Base-by-base conservation (phyloP, 306 rosid species). In the Vicia faba region DNA sequence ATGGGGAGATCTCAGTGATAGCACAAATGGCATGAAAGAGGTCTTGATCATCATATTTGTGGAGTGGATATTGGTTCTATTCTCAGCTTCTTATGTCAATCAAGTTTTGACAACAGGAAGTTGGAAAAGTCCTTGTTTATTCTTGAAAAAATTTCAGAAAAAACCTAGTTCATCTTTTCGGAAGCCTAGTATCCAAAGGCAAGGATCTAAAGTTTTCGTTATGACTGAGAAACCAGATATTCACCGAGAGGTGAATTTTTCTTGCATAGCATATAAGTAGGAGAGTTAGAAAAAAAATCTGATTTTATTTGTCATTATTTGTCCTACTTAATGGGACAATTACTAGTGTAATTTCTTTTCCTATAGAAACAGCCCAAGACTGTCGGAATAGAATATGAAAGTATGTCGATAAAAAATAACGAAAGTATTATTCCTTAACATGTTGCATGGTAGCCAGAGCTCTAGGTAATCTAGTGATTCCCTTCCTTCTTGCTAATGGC, bases 141-240 rank as follows among this genome's bases (percentile, higher is more conserved):
- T 81, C 86, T 80, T 86, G 82, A 74, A 78, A 84, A 48, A 70
- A 54, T 78, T 86, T 74, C 74, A 69, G 71, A 92, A 79, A 78
- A 88, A 79, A 35, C 64, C 68, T 9, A 26, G 56, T 13, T 56
- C 84, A 25, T 78, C 92, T 67, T 74, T 81, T 48, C 74, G 81
- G 72, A 79, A 51, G 66, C 84, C 89, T 48, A 92, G 88, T 65
- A 63, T 83, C 62, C 75, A 65, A 40, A 69, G 76, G 76, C 89
- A 87, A 70, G 95, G 66, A 25, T 85, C 91, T 49, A 89, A 84
- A 55, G 95, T 87, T 60, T 74, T 80, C 31, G 82, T 92, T 64
- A 82, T 82, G 75, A 85, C 84, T 78, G 98, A 92, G 38, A 87
- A 85, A 82, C 84, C 81, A 3, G 96, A 92, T 78, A 87, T 92